These are phyloP conservation scores for Asterochloris erici DNA, from an alignment of 139 green algal species.

Conservation along the genomic window DNA sequence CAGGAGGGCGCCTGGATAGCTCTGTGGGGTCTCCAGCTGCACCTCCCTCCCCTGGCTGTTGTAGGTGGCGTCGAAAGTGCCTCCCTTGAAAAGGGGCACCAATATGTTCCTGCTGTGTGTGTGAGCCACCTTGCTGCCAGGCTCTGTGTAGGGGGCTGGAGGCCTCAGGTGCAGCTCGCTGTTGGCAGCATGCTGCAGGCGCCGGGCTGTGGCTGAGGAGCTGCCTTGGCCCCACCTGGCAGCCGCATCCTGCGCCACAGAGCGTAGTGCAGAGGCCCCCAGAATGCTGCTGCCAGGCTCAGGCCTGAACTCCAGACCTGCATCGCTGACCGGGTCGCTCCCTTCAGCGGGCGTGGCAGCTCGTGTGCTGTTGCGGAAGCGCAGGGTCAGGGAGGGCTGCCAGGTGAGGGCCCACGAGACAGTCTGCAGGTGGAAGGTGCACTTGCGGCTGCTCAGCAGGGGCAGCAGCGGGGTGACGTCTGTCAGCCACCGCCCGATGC, in stretches of 20 bases:
- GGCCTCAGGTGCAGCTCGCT: too few species aligned
- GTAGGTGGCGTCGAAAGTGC: conserved; percentile 31
- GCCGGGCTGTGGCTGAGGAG: too few species aligned
- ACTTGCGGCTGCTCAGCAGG: conserved; percentile 19
- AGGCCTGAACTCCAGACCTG: too few species aligned
- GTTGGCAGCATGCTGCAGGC: too few species aligned
- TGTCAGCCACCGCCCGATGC: conserved; percentile 45
- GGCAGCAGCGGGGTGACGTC: conserved; percentile 35
- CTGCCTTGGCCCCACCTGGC: too few species aligned
- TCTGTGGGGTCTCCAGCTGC: conserved; percentile 24
- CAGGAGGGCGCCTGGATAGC: conserved; percentile 15
- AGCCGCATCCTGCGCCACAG: too few species aligned
- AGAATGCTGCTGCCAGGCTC: too few species aligned
- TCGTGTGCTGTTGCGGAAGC: conserved; percentile 16
- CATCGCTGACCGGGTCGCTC: too few species aligned
- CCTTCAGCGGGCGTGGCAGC: too few species aligned
- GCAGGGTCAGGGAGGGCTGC: conserved; percentile 36
- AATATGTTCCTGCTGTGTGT: not conserved
- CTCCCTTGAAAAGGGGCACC: conserved; percentile 22
- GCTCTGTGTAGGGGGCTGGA: too few species aligned
- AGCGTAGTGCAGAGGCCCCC: too few species aligned
- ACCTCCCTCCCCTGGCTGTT: conserved; percentile 22
- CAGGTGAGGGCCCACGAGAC: conserved; percentile 42
- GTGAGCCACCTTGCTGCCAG: too few species aligned
- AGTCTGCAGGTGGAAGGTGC: conserved; percentile 28